Conservation (phyloP, 495 filamentous ascomycete species). For the Astrocystis sublimbata region DNA sequence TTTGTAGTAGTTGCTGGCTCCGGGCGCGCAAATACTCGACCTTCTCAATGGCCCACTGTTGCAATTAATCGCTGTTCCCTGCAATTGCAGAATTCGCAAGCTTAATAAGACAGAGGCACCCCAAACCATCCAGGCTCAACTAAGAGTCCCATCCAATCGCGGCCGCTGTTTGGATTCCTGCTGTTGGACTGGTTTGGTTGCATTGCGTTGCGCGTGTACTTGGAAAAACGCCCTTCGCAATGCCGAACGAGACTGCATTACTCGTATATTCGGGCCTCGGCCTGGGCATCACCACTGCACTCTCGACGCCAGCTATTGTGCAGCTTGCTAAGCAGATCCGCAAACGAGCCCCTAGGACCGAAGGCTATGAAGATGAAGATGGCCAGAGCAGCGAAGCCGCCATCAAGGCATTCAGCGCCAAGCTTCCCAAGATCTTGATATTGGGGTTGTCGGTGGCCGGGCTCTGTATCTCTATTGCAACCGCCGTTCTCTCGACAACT, state of each 20-base stretch:
- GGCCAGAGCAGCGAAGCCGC: slow-evolving; percentile 60
- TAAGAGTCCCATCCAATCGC: neutral
- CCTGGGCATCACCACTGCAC: slow-evolving; percentile 36
- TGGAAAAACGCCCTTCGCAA: neutral
- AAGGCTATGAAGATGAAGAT: slow-evolving; percentile 63
- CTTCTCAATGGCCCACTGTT: slow-evolving; percentile 2
- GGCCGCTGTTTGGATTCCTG: neutral
- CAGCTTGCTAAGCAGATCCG: slow-evolving; percentile 30
- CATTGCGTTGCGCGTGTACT: neutral
- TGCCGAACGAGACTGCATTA: slow-evolving; percentile 7
- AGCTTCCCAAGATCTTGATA: slow-evolving; percentile 48
- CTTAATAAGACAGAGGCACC: neutral
- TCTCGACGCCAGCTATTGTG: slow-evolving; percentile 39
- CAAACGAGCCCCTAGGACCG: slow-evolving; percentile 34
- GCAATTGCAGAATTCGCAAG: neutral
- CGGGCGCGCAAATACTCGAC: neutral
- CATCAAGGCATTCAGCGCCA: slow-evolving; percentile 53
- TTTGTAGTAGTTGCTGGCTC: neutral
- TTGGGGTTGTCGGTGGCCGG: slow-evolving; percentile 48
- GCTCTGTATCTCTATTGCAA: slow-evolving; percentile 44
- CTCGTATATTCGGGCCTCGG: slow-evolving; percentile 22
- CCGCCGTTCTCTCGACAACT: slow-evolving; percentile 44
- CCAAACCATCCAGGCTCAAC: neutral
- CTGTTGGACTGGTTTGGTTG: neutral
- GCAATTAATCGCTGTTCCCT: neutral